Base-by-base conservation (phyloP, 495 filamentous ascomycete genomes). In the Cercophora newfieldiana region DNA sequence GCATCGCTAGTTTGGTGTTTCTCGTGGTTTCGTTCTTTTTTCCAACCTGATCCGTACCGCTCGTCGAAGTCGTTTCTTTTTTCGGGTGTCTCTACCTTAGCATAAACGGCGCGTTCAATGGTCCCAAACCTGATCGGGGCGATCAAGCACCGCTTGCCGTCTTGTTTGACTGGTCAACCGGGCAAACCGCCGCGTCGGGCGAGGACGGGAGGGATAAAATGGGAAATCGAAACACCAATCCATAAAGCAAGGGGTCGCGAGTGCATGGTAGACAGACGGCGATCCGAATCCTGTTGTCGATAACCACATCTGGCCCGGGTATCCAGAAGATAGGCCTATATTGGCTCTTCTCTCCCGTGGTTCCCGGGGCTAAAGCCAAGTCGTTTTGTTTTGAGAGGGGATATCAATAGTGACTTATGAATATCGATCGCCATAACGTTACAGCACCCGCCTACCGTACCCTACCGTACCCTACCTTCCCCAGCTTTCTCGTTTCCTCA, bases 341-440 rank as follows among this genome's bases (percentile, higher is more conserved):
- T 60, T 25, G 58, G 58, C 16, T 21, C 55, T 31, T 25, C 55
- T 58, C 26, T 18, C 26, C 55, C 55, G 29, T 58, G 30, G 58
- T 24, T 8, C 16, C 37, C 58, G 31, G 58, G 58, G 58, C 31
- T 60, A 60, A 60, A 60, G 31, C 58, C 58, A 48, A 48, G 31
- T 33, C 58, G 58, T 60, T 60, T 60, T 44, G 58, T 44, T 25
- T 60, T 48, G n/a, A 58, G 18, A 59, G 57, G 25, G 37, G 37
- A 44, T 44, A 48, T 48, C 58, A 30, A 58, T 31, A 33, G 29
- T 21, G 8, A 58, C 18, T 21, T 10, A n/a, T 58, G 22, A 19
- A 58, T 58, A 31, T 58, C 26, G 55, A 58, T 58, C 55, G 55
- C 55, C 55, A 58, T 58, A 58, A 44, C 37, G 37, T 44, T 44